A percentile compares a stretch with the other conserved stretches of the same genome.
These are phyloP conservation scores for Naganishia sp. DNA, from an alignment of 1,284 basidiomycete species.

Conservation along the genomic window DNA sequence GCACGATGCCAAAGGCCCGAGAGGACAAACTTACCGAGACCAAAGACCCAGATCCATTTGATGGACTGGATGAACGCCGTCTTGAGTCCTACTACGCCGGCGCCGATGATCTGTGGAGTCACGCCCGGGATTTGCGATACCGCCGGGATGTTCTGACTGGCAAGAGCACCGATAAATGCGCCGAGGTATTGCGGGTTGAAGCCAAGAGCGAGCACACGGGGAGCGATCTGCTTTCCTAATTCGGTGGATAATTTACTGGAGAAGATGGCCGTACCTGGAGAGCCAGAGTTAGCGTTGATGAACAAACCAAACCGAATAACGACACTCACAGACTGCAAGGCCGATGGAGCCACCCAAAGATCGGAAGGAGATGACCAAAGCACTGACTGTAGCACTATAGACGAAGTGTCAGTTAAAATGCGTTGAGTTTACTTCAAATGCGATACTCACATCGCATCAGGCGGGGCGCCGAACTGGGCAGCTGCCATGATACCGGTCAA, in stretches of 20 bases:
- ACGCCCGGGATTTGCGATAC: constrained; percentile 12
- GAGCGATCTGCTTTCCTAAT: constrained; percentile 15
- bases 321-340: constrained; percentile 9
- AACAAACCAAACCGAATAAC: not conserved
- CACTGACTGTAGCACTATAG: constrained; percentile 21
- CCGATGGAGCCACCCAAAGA: constrained; percentile 23
- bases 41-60: constrained; percentile 27
- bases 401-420: not conserved
- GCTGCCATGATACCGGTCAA: constrained; percentile 18
- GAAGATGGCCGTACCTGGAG: constrained; percentile 24
- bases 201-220: constrained; percentile 14
- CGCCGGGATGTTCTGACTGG: not conserved
- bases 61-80: constrained; percentile 7
- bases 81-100: constrained; percentile 8
- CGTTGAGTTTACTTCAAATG: not conserved
- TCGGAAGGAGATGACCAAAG: constrained; percentile 21
- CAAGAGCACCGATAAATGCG: constrained; percentile 18
- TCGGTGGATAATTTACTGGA: not conserved
- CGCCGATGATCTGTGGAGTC: constrained; percentile 17
- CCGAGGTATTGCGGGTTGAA: constrained; percentile 20
- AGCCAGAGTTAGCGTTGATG: not conserved
- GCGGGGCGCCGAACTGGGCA: constrained; percentile 20
- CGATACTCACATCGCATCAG: constrained; percentile 16
- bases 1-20: not conserved
- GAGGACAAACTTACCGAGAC: not conserved